phyloP scores from a whole-genome alignment of 441 rosid species.

The Gossypium lobatum region DNA sequence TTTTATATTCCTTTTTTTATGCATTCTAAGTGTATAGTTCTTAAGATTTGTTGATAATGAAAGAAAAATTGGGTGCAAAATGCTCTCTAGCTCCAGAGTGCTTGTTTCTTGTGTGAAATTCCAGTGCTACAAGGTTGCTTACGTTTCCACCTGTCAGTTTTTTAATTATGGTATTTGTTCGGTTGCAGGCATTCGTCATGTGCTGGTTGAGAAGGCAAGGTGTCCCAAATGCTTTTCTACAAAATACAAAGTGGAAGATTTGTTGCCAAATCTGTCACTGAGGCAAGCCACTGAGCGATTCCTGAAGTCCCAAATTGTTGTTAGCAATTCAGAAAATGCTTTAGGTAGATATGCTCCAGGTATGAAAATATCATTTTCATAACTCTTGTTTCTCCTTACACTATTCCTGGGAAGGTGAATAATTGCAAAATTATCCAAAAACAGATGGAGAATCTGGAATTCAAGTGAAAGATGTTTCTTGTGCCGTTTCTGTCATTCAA shows the following conservation, averaged over 20 bases:
- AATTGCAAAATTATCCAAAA: conserved; percentile 11
- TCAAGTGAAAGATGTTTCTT: conserved; percentile 38
- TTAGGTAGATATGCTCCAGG: conserved; percentile 36
- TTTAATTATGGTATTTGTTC: conserved; percentile 5
- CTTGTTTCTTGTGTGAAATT: background rate
- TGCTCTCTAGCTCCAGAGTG: background rate
- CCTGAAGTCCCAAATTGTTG: conserved; percentile 31
- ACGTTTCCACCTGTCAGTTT: conserved; percentile 8
- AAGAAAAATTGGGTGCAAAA: background rate
- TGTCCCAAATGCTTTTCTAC: conserved; percentile 46
- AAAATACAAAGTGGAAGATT: conserved; percentile 33
- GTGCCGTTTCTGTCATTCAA: conserved; percentile 28
- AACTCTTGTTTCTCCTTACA: background rate
- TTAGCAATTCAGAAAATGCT: conserved; percentile 27
- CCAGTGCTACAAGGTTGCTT: background rate
- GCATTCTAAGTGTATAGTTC: background rate
- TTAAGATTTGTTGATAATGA: background rate
- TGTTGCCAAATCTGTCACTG: conserved; percentile 52
- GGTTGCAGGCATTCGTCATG: conserved; percentile 34
- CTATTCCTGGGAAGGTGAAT: background rate
- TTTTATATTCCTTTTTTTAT: background rate
- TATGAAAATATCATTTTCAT: conserved; percentile 9
- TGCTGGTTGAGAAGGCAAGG: conserved; percentile 34
- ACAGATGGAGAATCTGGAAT: conserved; percentile 53
- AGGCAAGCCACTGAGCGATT: conserved; percentile 42